These are phyloP conservation scores for Wickerhamomyces ciferrii DNA, from an alignment of 805 yeast genomes.

Conservation along the genomic window DNA sequence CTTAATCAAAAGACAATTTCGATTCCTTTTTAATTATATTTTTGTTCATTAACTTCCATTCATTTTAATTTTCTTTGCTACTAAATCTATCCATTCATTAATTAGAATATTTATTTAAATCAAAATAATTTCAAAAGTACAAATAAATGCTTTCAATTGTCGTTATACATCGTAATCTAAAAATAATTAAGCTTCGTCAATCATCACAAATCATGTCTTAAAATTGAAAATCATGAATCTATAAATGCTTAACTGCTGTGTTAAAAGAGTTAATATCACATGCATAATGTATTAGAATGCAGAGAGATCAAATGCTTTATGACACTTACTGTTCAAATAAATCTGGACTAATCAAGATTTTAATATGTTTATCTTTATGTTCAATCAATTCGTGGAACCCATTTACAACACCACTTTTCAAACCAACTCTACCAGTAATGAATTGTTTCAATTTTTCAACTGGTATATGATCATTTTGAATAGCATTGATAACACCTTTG, in stretches of 20 bases:
- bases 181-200: neutral
- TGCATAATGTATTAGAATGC: neutral
- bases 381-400: constrained; percentile 38
- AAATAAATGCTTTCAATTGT: neutral
- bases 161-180: neutral
- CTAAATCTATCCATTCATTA: too few relatives aligned
- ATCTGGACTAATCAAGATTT: constrained; percentile 36
- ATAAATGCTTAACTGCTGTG: neutral
- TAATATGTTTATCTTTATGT: constrained; percentile 40
- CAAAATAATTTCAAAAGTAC: too few relatives aligned
- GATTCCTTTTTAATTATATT: too few relatives aligned
- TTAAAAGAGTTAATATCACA: neutral
- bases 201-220: neutral
- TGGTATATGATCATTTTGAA: constrained; percentile 31
- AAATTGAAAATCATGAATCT: too few relatives aligned
- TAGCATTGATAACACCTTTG: constrained; percentile 34
- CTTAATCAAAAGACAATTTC: too few relatives aligned
- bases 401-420: constrained; percentile 33
- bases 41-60: too few relatives aligned
- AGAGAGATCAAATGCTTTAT: neutral
- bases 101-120: neutral
- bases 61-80: too few relatives aligned
- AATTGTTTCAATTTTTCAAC: constrained; percentile 28
- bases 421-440: constrained; percentile 33
- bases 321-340: neutral